These are phyloP conservation scores for Cytospora chrysosperma DNA, from an alignment of 2,329 filamentous ascomycete genomes.

Conservation along the genomic window DNA sequence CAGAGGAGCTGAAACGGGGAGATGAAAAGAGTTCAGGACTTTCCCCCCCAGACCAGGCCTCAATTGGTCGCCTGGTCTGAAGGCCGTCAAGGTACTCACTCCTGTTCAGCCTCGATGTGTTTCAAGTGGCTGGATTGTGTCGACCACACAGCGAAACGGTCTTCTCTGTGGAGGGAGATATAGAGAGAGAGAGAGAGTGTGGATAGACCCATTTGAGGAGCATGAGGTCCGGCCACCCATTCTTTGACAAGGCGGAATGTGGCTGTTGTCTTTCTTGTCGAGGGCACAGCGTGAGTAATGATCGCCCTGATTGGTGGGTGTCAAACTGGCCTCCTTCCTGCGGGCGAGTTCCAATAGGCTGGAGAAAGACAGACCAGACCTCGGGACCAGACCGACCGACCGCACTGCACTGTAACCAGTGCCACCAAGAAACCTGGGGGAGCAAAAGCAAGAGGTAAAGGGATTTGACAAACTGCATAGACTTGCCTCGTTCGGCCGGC, in stretches of 20 bases:
- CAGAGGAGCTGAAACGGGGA: neutral
- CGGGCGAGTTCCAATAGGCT: neutral
- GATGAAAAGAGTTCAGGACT: neutral
- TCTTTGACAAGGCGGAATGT: neutral
- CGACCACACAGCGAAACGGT: neutral
- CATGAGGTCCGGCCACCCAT: neutral
- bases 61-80: slow-evolving; percentile 18
- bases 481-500: slow-evolving; percentile 12
- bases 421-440: neutral
- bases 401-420: neutral
- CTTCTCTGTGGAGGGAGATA: neutral
- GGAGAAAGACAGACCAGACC: neutral
- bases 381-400: neutral
- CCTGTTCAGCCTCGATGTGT: slow-evolving; percentile 19
- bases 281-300: neutral
- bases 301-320: slow-evolving; percentile 7
- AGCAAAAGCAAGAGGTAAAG: neutral
- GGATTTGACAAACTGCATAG: neutral
- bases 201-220: neutral
- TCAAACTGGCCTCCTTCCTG: slow-evolving; percentile 2
- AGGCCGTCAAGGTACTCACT: slow-evolving; percentile 3
- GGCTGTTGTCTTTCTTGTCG: neutral
- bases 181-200: neutral
- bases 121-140: slow-evolving; percentile 18
- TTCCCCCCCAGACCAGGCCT: neutral